Evolutionary conservation across 768 basidiomycete species (phyloP), one percentile per base, ranked within the genome.

Genomic region (Russula abietina): DNA sequence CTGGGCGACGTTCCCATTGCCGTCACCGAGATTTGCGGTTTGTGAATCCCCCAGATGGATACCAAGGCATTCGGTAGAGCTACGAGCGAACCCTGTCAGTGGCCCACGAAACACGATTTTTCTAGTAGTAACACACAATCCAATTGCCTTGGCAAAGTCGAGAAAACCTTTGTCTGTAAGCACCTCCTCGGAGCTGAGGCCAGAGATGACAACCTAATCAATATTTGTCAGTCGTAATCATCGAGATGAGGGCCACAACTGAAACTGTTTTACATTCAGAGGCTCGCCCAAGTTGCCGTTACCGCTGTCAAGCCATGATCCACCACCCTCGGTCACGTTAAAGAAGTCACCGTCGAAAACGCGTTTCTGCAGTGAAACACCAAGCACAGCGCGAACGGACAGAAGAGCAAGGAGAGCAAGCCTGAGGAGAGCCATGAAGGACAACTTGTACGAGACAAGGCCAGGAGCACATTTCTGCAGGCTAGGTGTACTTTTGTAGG

Each of bases 181-280:
- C 17, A 88, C 82, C 0, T 24, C 74, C 0, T 81, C 73, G 9
- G 84, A 85, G 68, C 86, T 88, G 46, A 78, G 67, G 0, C 81
- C 85, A 2, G 87, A 89, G 59, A 89, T 80, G 65, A 89, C 87
- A 51, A 88, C 78, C 80, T 81, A 48, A 24, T 39, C 48, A 45
- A 50, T 19, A 16, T 38, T 19, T 48, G 56, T 55, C 41, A 50
- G 9, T 43, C n/a, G n/a, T n/a, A n/a, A n/a, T n/a, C 24, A 24
- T 39, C 28, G n/a, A 33, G 33, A 24, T 28, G 14, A 4, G 6
- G 14, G 36, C 8, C 46, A 6, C 55, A 59, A 62, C 39, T 22
- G 24, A 7, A 8, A 11, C 45, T 3, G 14, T 57, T 69, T 32
- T 59, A 78, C 81, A 71, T 85, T 77, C 67, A 82, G 63, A 16